Evolutionary conservation across 2,329 filamentous ascomycete genomes (phyloP).

Genomic region (Neocucurbitaria cava): DNA sequence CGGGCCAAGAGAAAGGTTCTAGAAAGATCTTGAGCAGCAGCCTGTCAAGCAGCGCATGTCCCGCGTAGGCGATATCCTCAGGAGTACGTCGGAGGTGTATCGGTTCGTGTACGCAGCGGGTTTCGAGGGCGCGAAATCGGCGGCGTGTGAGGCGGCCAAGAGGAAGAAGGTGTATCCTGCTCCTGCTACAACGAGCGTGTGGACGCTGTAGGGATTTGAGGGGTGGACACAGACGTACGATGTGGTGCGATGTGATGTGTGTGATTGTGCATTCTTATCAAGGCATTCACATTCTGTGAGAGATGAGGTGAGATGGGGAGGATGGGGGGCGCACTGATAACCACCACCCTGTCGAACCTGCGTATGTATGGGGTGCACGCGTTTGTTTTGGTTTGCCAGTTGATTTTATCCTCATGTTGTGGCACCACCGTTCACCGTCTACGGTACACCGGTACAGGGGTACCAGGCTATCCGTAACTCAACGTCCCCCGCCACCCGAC

Average conservation of each 20-base stretch:
- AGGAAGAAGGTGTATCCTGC: too few relatives aligned
- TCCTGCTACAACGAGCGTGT: neutral
- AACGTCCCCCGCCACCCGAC: neutral
- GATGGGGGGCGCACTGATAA: neutral
- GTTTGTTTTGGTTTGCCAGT: neutral
- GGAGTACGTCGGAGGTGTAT: slow-evolving; percentile 1
- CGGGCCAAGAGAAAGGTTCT: slow-evolving; percentile 41
- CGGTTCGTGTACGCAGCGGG: neutral
- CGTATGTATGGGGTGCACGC: neutral
- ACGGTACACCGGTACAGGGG: neutral
- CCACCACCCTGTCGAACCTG: neutral
- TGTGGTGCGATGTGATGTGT: too few relatives aligned
- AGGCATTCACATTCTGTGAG: too few relatives aligned
- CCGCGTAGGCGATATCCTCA: slow-evolving; percentile 3
- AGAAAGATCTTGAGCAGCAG: slow-evolving; percentile 28
- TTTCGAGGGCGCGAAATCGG: neutral
- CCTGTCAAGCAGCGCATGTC: slow-evolving; percentile 5
- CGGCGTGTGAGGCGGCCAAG: neutral
- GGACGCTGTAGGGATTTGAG: neutral
- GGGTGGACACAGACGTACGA: neutral
- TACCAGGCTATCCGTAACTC: neutral
- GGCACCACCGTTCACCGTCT: neutral
- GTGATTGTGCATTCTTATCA: neutral
- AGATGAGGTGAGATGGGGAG: too few relatives aligned
- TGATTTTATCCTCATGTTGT: neutral